phyloP scores from a whole-genome alignment of 805 yeast genomes.

The Cyberlindnera mrakii region DNA sequence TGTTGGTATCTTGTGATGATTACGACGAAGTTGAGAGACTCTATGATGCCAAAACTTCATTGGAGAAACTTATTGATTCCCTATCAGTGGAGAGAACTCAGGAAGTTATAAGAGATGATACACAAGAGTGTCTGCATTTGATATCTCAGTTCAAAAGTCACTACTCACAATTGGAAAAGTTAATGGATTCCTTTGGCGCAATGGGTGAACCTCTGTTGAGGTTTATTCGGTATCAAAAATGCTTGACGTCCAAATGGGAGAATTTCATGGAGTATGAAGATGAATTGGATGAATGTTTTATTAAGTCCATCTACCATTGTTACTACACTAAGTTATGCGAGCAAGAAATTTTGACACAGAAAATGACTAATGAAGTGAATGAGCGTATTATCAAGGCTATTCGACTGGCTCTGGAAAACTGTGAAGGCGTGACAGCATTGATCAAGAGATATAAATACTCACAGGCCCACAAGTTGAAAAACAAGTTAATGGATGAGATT shows the following conservation, averaged over 20 bases:
- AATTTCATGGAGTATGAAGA: constrained; percentile 24
- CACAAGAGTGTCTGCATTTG: neutral
- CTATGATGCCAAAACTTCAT: constrained; percentile 12
- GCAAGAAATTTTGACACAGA: constrained; percentile 24
- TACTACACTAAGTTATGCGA: constrained; percentile 23
- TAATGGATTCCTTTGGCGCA: constrained; percentile 6
- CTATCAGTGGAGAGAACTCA: neutral
- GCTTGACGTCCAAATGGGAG: constrained; percentile 25
- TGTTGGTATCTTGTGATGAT: constrained; percentile 13
- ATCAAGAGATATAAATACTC: constrained; percentile 28
- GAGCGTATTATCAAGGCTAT: constrained; percentile 26
- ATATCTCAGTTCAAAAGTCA: neutral
- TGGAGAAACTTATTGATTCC: constrained; percentile 12
- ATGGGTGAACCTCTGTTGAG: constrained; percentile 8
- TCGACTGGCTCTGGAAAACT: constrained; percentile 18
- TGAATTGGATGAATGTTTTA: constrained; percentile 13
- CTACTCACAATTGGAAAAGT: neutral
- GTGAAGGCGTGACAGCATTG: constrained; percentile 19
- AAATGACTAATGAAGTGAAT: constrained; percentile 23
- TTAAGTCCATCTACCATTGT: constrained; percentile 24
- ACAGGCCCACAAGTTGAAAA: constrained; percentile 10
- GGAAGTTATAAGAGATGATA: neutral
- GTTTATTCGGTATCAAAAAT: constrained; percentile 11
- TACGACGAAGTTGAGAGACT: constrained; percentile 10
- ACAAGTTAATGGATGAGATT: constrained; percentile 25